Evolutionary conservation across 2,329 filamentous ascomycete species (phyloP), one percentile per base, ranked within the genome.

Genomic region (Zasmidium cellare): DNA sequence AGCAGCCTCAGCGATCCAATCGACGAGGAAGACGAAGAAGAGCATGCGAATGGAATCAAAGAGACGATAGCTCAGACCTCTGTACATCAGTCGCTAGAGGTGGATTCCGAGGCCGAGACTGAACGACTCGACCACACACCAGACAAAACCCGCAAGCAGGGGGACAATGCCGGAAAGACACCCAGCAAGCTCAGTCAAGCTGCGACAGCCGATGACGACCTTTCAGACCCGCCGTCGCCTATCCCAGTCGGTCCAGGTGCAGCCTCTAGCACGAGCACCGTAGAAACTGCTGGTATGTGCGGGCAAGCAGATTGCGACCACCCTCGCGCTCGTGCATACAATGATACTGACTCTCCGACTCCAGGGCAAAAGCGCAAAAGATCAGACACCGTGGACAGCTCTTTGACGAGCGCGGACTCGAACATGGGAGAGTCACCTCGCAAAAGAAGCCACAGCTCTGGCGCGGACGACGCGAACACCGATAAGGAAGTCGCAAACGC

Each of bases 1-100:
- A 97, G 93, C 75, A 94, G 92, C 69, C 82, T 97, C 67, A 97
- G 91, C 77, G 93, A 97, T 68, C 90, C 96, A 56, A 52, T 57
- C 22, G 55, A 96, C 69, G 86, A 89, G 62, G 88, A 83, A 38
- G 69, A 71, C 18, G 65, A 67, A 22, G 64, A 64, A 23, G 58
- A 58, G 47, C 61, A 59, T 45, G 53, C 56, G 19, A 56, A 56
- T 38, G 59, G 61, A 38, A 41, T 47, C 19, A 28, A 46, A 18
- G 50, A 22, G 38, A 48, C 49, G n/a, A 6, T 46, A 24, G 64
- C 57, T 55, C 51, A 59, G 35, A 57, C 55, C 11, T 45, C 60
- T 18, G 61, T 60, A 50, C 55, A 60, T 67, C 74, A 51, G 51
- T 72, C 49, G 28, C 55, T 67, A 11, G 69, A 87, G 53, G 82